Evolutionary conservation across 169 alveolate genomes (phyloP).

Genomic region (Eimeria necatrix): DNA sequence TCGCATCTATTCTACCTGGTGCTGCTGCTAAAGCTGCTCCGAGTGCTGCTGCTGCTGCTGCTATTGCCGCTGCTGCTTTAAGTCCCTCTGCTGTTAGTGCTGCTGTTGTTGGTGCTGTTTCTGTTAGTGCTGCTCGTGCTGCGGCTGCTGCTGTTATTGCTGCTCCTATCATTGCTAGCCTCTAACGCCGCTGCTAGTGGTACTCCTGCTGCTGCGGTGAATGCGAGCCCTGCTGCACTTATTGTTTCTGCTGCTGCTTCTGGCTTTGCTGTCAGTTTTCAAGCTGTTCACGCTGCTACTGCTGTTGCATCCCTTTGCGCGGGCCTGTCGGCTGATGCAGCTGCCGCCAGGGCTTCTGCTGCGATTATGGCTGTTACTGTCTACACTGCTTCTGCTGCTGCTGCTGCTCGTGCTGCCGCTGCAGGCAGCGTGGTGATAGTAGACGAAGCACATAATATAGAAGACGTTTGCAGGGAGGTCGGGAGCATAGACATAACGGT

Average conservation of each 20-base stretch:
- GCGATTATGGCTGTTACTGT: too few species aligned
- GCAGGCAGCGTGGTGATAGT: conserved; percentile 31
- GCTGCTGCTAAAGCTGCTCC: conserved; percentile 1
- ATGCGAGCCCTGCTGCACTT: not conserved
- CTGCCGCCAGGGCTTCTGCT: conserved; percentile 15
- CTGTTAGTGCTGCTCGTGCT: not conserved
- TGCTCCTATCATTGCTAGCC: not conserved
- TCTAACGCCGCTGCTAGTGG: not conserved
- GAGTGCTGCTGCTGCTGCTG: not conserved
- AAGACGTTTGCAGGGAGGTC: not conserved
- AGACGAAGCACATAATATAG: conserved; percentile 55
- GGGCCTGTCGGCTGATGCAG: not conserved
- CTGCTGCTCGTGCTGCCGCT: not conserved
- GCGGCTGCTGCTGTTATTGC: not conserved
- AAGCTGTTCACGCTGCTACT: not conserved
- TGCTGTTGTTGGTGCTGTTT: conserved; percentile 12
- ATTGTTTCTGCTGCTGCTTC: not conserved
- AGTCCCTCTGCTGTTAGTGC: conserved; percentile 47
- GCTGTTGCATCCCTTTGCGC: not conserved
- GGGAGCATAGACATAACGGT: conserved; percentile 13
- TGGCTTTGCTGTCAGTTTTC: not conserved
- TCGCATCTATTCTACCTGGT: not conserved
- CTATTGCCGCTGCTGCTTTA: not conserved
- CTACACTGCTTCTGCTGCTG: not conserved
- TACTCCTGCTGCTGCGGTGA: not conserved